Conservation (phyloP, 2,329 filamentous ascomycete genomes). For the Cryphonectria radicalis region DNA sequence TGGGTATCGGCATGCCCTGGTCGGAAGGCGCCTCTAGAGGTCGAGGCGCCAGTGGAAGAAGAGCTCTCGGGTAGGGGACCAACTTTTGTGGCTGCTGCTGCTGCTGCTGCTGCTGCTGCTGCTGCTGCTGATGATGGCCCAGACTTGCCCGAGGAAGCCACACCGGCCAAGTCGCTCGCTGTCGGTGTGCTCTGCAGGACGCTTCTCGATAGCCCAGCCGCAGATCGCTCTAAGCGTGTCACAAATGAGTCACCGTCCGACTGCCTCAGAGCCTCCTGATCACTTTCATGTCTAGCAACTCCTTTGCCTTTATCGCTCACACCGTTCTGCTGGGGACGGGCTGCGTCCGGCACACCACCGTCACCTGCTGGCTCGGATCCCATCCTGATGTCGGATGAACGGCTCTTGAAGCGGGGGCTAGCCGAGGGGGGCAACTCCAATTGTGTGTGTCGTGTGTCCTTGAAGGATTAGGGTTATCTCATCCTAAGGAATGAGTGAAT, state of each 20-base stretch:
- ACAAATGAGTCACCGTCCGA: conserved; percentile 26
- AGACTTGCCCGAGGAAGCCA: conserved; percentile 23
- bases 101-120: conserved; percentile 19
- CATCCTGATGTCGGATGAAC: conserved; percentile 10
- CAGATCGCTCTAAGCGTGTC: conserved; percentile 33
- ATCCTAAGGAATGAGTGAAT: neutral
- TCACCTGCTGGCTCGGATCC: conserved; percentile 6
- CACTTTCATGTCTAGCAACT: conserved; percentile 13
- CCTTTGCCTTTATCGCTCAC: conserved; percentile 25
- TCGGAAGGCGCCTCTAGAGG: conserved; percentile 35
- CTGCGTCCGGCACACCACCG: neutral
- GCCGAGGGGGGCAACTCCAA: neutral
- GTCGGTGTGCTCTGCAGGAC: conserved; percentile 31
- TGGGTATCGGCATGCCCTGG: conserved; percentile 37
- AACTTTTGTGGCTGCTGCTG: conserved; percentile 3
- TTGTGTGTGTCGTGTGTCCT: neutral
- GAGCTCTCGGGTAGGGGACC: conserved; percentile 32
- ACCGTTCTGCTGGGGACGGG: conserved; percentile 11
- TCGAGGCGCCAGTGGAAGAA: conserved; percentile 27
- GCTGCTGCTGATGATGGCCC: conserved; percentile 20
- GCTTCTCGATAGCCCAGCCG: conserved; percentile 33
- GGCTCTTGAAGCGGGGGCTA: neutral
- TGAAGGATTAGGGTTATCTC: neutral
- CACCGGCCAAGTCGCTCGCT: conserved; percentile 13
- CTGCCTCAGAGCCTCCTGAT: conserved; percentile 1